Base-by-base conservation (phyloP, 2,329 filamentous ascomycete genomes). In the Penicillium sp. region DNA sequence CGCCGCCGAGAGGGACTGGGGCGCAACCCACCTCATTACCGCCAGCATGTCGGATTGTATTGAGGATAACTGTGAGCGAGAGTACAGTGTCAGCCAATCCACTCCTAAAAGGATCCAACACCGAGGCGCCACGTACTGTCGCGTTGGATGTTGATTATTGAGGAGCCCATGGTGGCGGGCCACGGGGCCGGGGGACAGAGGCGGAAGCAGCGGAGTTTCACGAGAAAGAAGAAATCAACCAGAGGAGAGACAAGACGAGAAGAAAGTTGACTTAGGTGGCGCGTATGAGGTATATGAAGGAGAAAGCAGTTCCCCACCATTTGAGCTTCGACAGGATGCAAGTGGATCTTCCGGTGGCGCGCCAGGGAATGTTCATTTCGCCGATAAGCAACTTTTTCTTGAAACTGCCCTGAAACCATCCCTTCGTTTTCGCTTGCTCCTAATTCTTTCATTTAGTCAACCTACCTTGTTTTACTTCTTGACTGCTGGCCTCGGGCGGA, bases 141-240 rank as follows among this genome's bases (percentile, higher is more conserved):
- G 64, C 86, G 87, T 79, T 95, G 90, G 67, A 91, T 85, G 69
- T 91, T 85, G 68, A 96, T 87, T 65, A 92, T 83, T 60, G 91
- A 95, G 73, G 88, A 79, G 65, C 84, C 87, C 90, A 96, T 96
- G 74, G 71, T 70, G 62, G 63, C 61, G 60, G 62, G 65, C 63
- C 66, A 65, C 63, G 61, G 56, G 56, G 35, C 50, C 44, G 43
- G 53, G 43, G 48, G 40, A 25, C 48, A 42, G 40, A 44, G 48
- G 53, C 50, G 47, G 43, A 46, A 53, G 44, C 46, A 43, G 36
- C 43, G 40, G 47, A 47, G 31, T n/a, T 40, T 36, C 6, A 42
- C 24, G 7, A 31, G 30, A 42, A 35, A 42, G 20, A 31, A 44
- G 7, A 31, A 20, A 5, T 5, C 6, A 36, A 30, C 35, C 24